These are phyloP conservation scores for Pythium pectinolyticum DNA, from an alignment of 352 stramenopile species.

Conservation along the genomic window DNA sequence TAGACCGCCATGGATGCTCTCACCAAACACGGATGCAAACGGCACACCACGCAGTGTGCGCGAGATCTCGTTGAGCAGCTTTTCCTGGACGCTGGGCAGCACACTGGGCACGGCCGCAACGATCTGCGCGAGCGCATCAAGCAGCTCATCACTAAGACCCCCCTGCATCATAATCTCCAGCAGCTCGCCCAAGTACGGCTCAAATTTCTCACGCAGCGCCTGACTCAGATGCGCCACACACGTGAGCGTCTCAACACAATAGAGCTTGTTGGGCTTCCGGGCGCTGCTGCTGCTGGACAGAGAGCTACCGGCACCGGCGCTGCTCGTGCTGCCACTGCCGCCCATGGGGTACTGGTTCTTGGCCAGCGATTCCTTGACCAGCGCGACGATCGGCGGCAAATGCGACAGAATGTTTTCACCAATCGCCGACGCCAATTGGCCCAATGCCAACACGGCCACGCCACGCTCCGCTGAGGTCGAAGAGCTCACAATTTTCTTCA, in stretches of 20 bases:
- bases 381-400: constrained; percentile 71
- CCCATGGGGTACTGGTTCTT: constrained; percentile 41
- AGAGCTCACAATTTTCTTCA: constrained; percentile 75
- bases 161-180: constrained; percentile 86
- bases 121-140: constrained; percentile 92
- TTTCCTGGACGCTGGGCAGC: constrained; percentile 90
- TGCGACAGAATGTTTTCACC: constrained; percentile 85
- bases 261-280: constrained; percentile 71
- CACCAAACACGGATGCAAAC: constrained; percentile 41
- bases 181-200: constrained; percentile 70
- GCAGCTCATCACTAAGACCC: constrained; percentile 93
- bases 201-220: constrained; percentile 59
- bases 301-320: no score
- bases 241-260: constrained; percentile 80
- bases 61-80: constrained; percentile 96
- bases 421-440: constrained; percentile 91
- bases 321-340: constrained; percentile 4
- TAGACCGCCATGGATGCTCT: constrained; percentile 18
- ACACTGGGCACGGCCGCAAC: constrained; percentile 87
- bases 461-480: constrained; percentile 59
- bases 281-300: constrained; percentile 17
- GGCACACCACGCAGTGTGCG: constrained; percentile 88
- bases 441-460: constrained; percentile 92
- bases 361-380: constrained; percentile 74
- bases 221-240: constrained; percentile 79